Evolutionary conservation across 1,284 basidiomycete genomes (phyloP).

Genomic region (Ustilago curta): DNA sequence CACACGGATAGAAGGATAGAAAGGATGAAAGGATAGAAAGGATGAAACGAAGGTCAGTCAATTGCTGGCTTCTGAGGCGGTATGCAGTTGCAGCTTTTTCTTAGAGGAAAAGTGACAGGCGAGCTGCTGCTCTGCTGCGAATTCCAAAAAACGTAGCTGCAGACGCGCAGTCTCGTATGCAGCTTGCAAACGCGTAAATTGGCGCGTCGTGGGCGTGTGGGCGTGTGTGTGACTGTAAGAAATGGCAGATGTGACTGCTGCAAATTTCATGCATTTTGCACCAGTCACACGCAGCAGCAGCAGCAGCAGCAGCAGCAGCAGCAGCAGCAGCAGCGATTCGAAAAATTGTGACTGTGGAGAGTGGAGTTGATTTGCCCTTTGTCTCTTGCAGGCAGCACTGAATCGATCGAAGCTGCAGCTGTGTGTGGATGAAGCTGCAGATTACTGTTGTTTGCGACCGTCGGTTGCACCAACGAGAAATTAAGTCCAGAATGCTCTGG

Average conservation of each 20-base stretch:
- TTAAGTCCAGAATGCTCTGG: constrained; percentile 4
- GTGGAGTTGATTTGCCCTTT: constrained; percentile 6
- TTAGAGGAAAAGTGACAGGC: background rate
- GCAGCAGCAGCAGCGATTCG: background rate
- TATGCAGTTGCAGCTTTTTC: background rate
- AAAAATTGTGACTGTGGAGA: constrained; percentile 26
- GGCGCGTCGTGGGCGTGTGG: constrained; percentile 41
- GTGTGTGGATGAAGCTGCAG: background rate
- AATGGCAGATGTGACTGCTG: constrained; percentile 1
- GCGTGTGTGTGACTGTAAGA: constrained; percentile 1
- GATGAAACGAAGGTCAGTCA: constrained; percentile 20
- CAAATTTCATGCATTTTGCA: constrained; percentile 8
- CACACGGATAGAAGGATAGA: background rate
- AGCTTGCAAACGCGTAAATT: constrained; percentile 40
- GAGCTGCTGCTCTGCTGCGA: background rate
- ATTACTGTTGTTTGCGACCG: background rate
- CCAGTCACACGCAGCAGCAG: constrained; percentile 9
- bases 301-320: background rate
- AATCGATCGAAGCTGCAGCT: constrained; percentile 28
- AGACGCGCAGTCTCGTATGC: background rate
- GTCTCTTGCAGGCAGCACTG: constrained; percentile 2
- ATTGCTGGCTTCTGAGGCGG: constrained; percentile 1
- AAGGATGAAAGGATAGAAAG: constrained; percentile 1
- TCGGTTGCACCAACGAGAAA: constrained; percentile 4
- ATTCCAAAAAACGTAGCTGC: background rate